Evolutionary conservation across 2,329 filamentous ascomycete genomes (phyloP).

Genomic region (Calonectria henricotiae): DNA sequence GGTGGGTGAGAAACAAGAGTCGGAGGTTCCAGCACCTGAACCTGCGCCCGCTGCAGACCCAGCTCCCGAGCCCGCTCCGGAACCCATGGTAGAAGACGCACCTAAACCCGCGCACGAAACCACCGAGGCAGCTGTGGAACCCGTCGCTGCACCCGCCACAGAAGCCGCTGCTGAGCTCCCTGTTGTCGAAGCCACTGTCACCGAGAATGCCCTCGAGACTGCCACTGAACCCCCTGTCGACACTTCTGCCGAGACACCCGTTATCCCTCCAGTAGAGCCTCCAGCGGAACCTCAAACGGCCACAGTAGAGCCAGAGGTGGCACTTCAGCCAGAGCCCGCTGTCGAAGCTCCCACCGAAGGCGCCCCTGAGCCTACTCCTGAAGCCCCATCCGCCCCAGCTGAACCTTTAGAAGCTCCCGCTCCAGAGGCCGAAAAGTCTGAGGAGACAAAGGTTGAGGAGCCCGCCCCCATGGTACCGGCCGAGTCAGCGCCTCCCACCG

Average conservation of each 20-base stretch:
- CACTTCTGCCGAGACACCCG: neutral
- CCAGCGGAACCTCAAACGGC: neutral
- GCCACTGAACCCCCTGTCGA: neutral
- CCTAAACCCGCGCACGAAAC: conserved; percentile 25
- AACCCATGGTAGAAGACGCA: conserved; percentile 13
- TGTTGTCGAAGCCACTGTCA: conserved; percentile 2
- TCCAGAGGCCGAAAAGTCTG: conserved; percentile 16
- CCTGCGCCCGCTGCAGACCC: conserved; percentile 38
- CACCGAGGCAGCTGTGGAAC: conserved; percentile 20
- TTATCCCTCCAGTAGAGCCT: conserved; percentile 20
- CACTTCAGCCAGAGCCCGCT: neutral
- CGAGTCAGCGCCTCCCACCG: conserved; percentile 9
- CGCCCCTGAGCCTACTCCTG: neutral
- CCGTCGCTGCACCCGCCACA: neutral
- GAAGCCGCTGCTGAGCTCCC: conserved; percentile 16
- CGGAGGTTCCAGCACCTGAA: conserved; percentile 18
- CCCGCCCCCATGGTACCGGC: conserved; percentile 35
- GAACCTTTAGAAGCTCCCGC: conserved; percentile 1
- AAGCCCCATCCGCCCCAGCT: conserved; percentile 5
- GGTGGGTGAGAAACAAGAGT: conserved; percentile 38
- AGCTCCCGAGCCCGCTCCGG: conserved; percentile 17
- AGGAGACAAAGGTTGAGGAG: conserved; percentile 41
- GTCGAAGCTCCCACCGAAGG: conserved; percentile 17
- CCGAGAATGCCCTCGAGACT: conserved; percentile 20
- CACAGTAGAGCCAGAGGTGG: neutral